phyloP scores from a whole-genome alignment of 2,329 filamentous ascomycete genomes.

The Zymoseptoria brevis region DNA sequence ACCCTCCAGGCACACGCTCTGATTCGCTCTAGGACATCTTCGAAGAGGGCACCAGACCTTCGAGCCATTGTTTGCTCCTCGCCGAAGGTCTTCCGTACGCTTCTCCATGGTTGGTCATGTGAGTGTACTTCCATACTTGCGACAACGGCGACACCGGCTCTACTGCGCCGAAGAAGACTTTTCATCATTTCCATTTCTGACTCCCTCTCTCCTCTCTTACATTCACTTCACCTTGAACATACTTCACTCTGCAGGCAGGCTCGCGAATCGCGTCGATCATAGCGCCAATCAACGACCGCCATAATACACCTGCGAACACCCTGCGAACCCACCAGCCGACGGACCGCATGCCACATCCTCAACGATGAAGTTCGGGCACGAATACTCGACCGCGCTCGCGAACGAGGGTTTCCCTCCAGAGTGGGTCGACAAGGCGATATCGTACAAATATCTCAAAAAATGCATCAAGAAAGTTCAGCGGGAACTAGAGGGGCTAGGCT shows the following conservation, averaged over 20 bases:
- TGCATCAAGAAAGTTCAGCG: slow-evolving; percentile 71
- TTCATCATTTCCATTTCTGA: background rate
- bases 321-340: background rate
- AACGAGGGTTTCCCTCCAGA: slow-evolving; percentile 67
- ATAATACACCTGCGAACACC: background rate
- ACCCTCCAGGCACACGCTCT: background rate
- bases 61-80: background rate
- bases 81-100: background rate
- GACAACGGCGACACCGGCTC: background rate
- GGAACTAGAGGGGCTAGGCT: slow-evolving; percentile 63
- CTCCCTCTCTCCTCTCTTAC: background rate
- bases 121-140: background rate
- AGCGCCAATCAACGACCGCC: background rate
- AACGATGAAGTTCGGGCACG: slow-evolving; percentile 77
- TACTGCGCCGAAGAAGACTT: background rate
- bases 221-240: background rate
- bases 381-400: slow-evolving; percentile 62
- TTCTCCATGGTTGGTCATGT: background rate
- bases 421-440: slow-evolving; percentile 66
- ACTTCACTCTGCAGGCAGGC: background rate
- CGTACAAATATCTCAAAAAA: slow-evolving; percentile 80
- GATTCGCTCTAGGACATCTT: background rate
- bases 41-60: background rate
- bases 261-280: background rate
- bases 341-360: background rate